These are phyloP conservation scores for Solanum dulcamara DNA, from an alignment of 257 asterid genomes.

Conservation along the genomic window DNA sequence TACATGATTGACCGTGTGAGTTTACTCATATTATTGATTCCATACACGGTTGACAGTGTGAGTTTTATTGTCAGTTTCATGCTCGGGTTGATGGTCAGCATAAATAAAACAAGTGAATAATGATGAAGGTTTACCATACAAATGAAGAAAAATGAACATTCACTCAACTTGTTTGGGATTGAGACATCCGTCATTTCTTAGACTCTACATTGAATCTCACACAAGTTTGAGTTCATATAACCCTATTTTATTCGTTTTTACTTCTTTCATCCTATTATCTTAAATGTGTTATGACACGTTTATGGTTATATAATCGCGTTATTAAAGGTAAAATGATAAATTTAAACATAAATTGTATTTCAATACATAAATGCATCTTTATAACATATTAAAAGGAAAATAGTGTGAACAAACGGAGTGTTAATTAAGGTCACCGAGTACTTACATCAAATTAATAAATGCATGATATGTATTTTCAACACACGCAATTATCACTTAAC, in stretches of 20 bases:
- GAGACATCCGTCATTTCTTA: background rate
- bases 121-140: background rate
- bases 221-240: background rate
- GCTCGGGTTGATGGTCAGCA: background rate
- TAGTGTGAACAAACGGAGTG: background rate
- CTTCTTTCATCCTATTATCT: background rate
- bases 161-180: background rate
- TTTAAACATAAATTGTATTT: background rate
- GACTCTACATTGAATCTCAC: background rate
- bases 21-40: background rate
- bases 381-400: background rate
- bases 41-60: background rate
- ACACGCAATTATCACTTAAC: background rate
- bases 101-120: background rate
- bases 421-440: no score
- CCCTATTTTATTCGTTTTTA: background rate
- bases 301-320: background rate
- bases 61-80: background rate
- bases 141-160: background rate
- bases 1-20: background rate
- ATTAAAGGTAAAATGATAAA: background rate
- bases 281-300: background rate
- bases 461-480: no score
- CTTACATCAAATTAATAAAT: background rate
- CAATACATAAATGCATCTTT: background rate